Percentiles rank a stretch among this genome's conserved stretches.
phyloP scores from a whole-genome alignment of 768 basidiomycete species.

The Mycena alexandri region DNA sequence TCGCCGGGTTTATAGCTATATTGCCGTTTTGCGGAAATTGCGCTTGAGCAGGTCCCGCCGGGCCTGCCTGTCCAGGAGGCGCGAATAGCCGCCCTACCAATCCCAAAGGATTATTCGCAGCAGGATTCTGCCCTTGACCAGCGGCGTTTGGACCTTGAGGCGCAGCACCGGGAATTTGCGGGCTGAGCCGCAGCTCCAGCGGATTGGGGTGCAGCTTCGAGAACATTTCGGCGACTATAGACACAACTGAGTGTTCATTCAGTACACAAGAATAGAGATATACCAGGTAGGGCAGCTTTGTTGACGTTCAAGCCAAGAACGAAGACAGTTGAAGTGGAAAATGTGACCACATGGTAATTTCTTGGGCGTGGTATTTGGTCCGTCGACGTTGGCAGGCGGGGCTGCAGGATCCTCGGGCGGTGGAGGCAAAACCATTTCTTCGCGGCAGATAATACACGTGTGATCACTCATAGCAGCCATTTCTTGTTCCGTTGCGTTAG shows the following conservation, averaged over 20 bases:
- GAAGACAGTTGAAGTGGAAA: conserved; percentile 97
- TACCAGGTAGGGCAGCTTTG: conserved; percentile 99
- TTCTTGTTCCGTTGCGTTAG: conserved; percentile 91
- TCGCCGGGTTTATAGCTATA: conserved; percentile 46
- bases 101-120: conserved; percentile 63
- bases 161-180: conserved; percentile 42
- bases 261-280: conserved; percentile 19
- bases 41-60: conserved; percentile 48
- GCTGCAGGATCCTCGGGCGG: conserved; percentile 44
- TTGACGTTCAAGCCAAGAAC: conserved; percentile 98
- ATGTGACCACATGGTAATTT: conserved; percentile 97
- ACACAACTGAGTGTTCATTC: conserved; percentile 22
- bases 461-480: conserved; percentile 84
- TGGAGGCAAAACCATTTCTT: conserved; percentile 82
- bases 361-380: conserved; percentile 96
- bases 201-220: conserved; percentile 62
- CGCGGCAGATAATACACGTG: conserved; percentile 98
- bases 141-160: conserved; percentile 47
- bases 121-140: conserved; percentile 48
- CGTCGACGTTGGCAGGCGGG: conserved; percentile 59
- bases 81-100: conserved; percentile 71
- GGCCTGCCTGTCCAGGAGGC: conserved; percentile 54
- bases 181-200: conserved; percentile 46
- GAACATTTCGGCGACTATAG: conserved; percentile 80
- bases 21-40: conserved; percentile 45